Base-by-base conservation (phyloP, 2,329 filamentous ascomycete genomes). In the Scedosporium apiospermum region DNA sequence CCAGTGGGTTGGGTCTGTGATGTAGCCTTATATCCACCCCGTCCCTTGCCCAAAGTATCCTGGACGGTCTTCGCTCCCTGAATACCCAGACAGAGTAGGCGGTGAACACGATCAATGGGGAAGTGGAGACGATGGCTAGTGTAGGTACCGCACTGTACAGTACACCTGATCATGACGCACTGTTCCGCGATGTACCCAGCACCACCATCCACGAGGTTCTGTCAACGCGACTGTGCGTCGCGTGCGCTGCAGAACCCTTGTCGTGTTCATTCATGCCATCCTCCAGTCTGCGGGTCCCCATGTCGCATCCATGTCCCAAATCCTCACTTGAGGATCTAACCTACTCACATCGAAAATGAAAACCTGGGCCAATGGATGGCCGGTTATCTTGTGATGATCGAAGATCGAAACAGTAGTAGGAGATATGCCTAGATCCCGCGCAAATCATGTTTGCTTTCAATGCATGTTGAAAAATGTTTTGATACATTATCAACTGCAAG, bases 1-100 rank as follows among this genome's bases (percentile, higher is more conserved):
- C 65, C 67, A 68, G 73, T 72, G 71, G 74, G 70, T 71, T 57
- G 60, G 60, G 49, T 61, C 60, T 51, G 49, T 61, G 60, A 61
- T 49, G 60, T 42, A 23, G 23, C 44, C 18, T 23, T 55, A 55
- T 14, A 23, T n/a, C 18, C 18, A 23, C 58, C 34, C 34, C 34
- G 18, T 46, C 23, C 21, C n/a, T 21, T 49, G 16, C 44, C 44
- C 18, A 18, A n/a, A 3, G 14, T 21, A 18, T 49, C n/a, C 44
- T 49, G 14, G 18, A 49, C n/a, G 6, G 16, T 4, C 44, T 21
- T 21, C 44, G 6, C 16, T 7, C 44, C 9, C 44, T 49, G 9
- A 7, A 49, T 18, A 49, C 44, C 12, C 4, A n/a, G 16, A 14
- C 14, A 16, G 44, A n/a, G 51, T 27, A 55, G 21, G 51, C 51